Percentiles rank a stretch among this genome's conserved stretches.
Evolutionary conservation across 257 asterid genomes (phyloP).

Genomic region (Plantago elongata): DNA sequence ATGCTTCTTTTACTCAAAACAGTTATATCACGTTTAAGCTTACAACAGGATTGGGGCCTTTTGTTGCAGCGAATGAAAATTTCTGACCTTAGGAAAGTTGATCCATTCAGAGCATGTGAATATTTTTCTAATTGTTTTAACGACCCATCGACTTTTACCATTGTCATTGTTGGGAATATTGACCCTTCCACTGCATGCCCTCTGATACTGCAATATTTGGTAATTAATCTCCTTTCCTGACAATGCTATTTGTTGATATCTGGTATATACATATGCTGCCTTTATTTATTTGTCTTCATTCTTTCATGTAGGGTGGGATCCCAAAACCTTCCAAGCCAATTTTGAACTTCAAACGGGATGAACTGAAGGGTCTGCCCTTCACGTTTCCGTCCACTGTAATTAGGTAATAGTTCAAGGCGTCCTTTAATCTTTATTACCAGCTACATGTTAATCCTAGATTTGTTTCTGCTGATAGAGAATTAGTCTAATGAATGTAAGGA

Average conservation of each 20-base stretch:
- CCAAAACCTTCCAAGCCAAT: slow-evolving; percentile 70
- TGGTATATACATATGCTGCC: slow-evolving; percentile 12
- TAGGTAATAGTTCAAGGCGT: slow-evolving; percentile 39
- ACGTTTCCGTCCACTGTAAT: slow-evolving; percentile 68
- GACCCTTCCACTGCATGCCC: slow-evolving; percentile 80
- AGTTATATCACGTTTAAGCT: slow-evolving; percentile 1
- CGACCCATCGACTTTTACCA: slow-evolving; percentile 89
- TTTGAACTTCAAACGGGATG: slow-evolving; percentile 72
- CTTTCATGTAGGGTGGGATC: slow-evolving; percentile 76
- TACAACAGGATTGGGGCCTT: slow-evolving; percentile 10
- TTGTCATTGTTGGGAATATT: slow-evolving; percentile 86
- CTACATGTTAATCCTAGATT: slow-evolving; percentile 17
- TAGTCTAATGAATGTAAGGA: slow-evolving; percentile 9
- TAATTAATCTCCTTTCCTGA: slow-evolving; percentile 30
- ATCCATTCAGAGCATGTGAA: slow-evolving; percentile 80
- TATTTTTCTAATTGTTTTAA: slow-evolving; percentile 78
- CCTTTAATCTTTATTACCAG: slow-evolving; percentile 20
- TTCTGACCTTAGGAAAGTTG: slow-evolving; percentile 69
- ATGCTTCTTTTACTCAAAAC: slow-evolving; percentile 14
- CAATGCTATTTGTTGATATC: background rate
- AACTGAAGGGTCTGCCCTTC: slow-evolving; percentile 85
- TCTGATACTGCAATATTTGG: slow-evolving; percentile 75
- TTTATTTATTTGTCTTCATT: slow-evolving; percentile 19
- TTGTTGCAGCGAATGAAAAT: slow-evolving; percentile 70
- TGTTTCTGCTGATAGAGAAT: background rate